Base-by-base conservation (phyloP, 345 rosid species). In the Gossypium sturtianum region DNA sequence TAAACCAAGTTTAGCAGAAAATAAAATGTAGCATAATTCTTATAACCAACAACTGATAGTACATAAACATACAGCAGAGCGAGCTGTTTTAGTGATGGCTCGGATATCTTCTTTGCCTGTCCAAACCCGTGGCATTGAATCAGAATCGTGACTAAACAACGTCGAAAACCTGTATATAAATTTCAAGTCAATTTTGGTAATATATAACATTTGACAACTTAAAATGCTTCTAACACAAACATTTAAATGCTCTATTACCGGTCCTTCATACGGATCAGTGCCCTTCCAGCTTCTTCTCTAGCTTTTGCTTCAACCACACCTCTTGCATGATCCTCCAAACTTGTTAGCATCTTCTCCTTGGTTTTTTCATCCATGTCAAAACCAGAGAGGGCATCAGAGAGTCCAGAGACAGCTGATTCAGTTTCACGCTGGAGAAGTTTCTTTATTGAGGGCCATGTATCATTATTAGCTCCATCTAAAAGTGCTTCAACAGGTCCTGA, bases 111-210 rank as follows among this genome's bases (percentile, higher is more conserved):
- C 99, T 51, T 91, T 96, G 80, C 99, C 98, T 6, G 91, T 93
- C 99, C 99, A 96, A 75, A 96, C 85, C 57, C 99, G 93, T 13
- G 99, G 97, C 95, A 96, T 91, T 73, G 99, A 96, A 75, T 96
- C 99, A 74, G 97, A 78, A 84, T 93, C 99, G 78, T 88, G 97
- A 86, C 94, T 89, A 68, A 96, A 93, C 77, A 96, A 80, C 76
- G 82, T 86, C 61, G 98, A 77, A 87, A 96, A 96, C 87, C 99
- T 96, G 91, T 16, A 20, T 16, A 67, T 70, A 73, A 77, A 29
- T 63, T 67, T 53, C 12, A 22, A 63, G 75, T 70, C 68, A 81
- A 80, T 74, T 66, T 70, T 59, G 16, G 54, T 71, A 69, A 75
- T 38, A 47, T 66, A 34, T 22, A 58, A 53, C 53, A 15, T 49